phyloP scores from a whole-genome alignment of 2,329 filamentous ascomycete genomes.

The Calonectria hongkongensis region DNA sequence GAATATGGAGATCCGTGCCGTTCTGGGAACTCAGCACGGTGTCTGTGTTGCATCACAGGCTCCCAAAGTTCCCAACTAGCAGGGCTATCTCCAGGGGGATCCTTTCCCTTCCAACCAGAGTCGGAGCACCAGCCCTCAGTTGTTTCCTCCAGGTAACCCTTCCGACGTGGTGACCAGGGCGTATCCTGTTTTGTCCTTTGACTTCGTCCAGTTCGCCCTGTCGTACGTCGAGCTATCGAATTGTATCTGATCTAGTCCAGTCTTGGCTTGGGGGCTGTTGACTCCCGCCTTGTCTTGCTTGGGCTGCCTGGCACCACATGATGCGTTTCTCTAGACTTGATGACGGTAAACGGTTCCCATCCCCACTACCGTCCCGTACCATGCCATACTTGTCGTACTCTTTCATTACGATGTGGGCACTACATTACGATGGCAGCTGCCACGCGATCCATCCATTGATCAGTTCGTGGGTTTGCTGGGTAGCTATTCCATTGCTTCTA shows the following conservation, averaged over 20 bases:
- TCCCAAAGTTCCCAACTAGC: conserved; percentile 53
- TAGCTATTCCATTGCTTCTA: conserved; percentile 13
- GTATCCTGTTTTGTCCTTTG: conserved; percentile 31
- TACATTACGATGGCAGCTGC: conserved; percentile 38
- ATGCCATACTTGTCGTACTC: conserved; percentile 24
- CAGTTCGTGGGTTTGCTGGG: conserved; percentile 30
- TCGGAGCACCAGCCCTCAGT: conserved; percentile 33
- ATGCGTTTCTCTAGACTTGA: conserved; percentile 35
- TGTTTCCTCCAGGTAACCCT: conserved; percentile 29
- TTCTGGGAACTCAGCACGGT: conserved; percentile 41
- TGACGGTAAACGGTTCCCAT: conserved; percentile 13
- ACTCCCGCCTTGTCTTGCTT: conserved; percentile 23
- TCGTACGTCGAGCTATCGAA: conserved; percentile 36
- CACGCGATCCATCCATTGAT: conserved; percentile 39
- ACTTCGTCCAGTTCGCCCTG: conserved; percentile 26
- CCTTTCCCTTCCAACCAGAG: conserved; percentile 33
- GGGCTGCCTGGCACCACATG: conserved; percentile 40
- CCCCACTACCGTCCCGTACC: conserved; percentile 21
- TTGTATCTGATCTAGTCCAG: conserved; percentile 37
- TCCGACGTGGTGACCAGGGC: conserved; percentile 30
- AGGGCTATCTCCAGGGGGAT: conserved; percentile 29
- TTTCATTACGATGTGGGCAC: conserved; percentile 31
- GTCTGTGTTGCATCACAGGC: conserved; percentile 49
- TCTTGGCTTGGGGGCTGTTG: conserved; percentile 26
- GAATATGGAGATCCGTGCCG: conserved; percentile 35